These are phyloP conservation scores for Pistacia atlantica DNA, from an alignment of 345 rosid species.

Conservation along the genomic window DNA sequence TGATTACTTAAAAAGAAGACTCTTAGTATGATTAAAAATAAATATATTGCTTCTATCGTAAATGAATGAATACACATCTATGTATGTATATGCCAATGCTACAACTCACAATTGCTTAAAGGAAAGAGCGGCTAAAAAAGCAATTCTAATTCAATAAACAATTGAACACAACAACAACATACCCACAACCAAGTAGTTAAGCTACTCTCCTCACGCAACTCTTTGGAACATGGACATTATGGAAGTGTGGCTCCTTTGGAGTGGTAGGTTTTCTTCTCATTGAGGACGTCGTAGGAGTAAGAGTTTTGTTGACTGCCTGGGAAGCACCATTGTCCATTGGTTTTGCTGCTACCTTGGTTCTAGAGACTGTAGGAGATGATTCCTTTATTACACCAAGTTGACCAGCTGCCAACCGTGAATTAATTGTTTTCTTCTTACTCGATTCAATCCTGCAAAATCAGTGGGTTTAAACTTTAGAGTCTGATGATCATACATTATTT, in stretches of 20 bases:
- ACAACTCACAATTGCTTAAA: slow-evolving; percentile 27
- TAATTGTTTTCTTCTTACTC: slow-evolving; percentile 28
- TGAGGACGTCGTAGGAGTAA: slow-evolving; percentile 35
- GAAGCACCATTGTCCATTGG: slow-evolving; percentile 22
- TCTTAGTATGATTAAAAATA: no score
- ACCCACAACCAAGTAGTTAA: neutral
- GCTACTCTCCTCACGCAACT: slow-evolving; percentile 59
- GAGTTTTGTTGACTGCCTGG: slow-evolving; percentile 26
- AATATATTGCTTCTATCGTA: neutral
- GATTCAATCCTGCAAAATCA: slow-evolving; percentile 45
- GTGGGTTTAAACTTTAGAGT: neutral
- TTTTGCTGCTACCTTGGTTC: slow-evolving; percentile 33
- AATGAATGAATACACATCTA: neutral
- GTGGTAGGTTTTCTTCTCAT: slow-evolving; percentile 48
- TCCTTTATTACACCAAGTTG: slow-evolving; percentile 39
- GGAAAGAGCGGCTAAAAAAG: neutral
- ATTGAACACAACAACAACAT: slow-evolving; percentile 33
- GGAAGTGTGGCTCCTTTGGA: slow-evolving; percentile 72
- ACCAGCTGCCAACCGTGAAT: slow-evolving; percentile 6
- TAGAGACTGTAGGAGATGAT: slow-evolving; percentile 23
- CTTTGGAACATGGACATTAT: slow-evolving; percentile 59
- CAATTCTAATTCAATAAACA: slow-evolving; percentile 36
- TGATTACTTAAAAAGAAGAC: no score
- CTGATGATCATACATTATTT: neutral
- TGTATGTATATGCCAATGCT: neutral